These are phyloP conservation scores for Abelmoschus esculentus DNA, from an alignment of 345 rosid genomes.

Conservation along the genomic window DNA sequence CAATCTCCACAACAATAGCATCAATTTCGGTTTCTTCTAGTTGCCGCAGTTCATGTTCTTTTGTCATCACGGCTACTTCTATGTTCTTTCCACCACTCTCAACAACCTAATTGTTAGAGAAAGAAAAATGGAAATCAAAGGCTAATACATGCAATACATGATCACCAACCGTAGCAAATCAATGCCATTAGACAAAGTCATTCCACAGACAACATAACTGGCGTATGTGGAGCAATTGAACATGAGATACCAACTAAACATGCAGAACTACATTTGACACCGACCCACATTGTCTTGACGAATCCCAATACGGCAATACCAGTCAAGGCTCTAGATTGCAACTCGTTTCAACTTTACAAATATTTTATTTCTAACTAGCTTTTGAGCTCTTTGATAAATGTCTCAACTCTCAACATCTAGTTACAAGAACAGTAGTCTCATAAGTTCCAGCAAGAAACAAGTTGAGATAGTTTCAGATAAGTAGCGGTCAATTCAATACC, in stretches of 20 bases:
- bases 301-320: neutral
- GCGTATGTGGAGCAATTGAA: neutral
- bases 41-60: constrained; percentile 62
- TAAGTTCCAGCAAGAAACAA: neutral
- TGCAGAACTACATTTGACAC: neutral
- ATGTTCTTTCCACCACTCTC: constrained; percentile 98
- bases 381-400: neutral
- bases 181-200: neutral
- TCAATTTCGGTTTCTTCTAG: constrained; percentile 90
- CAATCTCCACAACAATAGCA: constrained; percentile 77
- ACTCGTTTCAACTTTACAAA: neutral
- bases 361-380: neutral
- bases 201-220: neutral
- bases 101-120: constrained; percentile 44
- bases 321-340: neutral
- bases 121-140: neutral
- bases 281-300: neutral
- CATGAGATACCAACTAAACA: neutral
- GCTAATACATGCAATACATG: neutral
- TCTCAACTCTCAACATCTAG: neutral
- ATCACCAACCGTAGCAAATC: neutral
- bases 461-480: neutral
- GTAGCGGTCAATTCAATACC: neutral
- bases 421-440: neutral
- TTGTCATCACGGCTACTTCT: constrained; percentile 86